Conservation (phyloP, 805 yeast species). For the Pichia deserticola region DNA sequence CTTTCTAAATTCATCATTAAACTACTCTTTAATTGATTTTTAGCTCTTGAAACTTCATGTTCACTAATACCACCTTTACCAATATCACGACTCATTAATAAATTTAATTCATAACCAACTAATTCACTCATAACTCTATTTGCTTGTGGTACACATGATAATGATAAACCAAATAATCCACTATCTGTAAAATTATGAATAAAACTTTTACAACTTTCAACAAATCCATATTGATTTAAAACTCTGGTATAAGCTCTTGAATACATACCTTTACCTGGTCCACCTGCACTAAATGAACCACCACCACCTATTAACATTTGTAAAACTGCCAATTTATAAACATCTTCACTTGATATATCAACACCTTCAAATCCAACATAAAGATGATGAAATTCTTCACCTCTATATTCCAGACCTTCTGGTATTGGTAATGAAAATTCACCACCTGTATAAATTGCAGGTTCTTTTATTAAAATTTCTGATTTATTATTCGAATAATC, state of each 20-base stretch:
- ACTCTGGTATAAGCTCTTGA: constrained; percentile 88
- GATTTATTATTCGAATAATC: constrained; percentile 37
- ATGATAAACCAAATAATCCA: constrained; percentile 84
- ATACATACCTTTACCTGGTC: constrained; percentile 99
- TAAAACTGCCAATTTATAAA: constrained; percentile 82
- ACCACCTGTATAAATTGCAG: constrained; percentile 55
- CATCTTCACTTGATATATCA: constrained; percentile 75
- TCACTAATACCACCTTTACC: constrained; percentile 58
- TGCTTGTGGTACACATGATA: constrained; percentile 80
- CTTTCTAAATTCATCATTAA: constrained; percentile 89
- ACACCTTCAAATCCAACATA: constrained; percentile 85
- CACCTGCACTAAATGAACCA: constrained; percentile 96
- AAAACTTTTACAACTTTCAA: constrained; percentile 82
- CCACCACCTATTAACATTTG: constrained; percentile 95
- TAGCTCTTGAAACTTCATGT: constrained; percentile 79
- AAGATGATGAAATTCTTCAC: constrained; percentile 75
- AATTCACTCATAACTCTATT: constrained; percentile 79
- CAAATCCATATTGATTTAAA: constrained; percentile 81
- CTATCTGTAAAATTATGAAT: constrained; percentile 87
- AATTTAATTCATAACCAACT: constrained; percentile 54
- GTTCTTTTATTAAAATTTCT: constrained; percentile 22
- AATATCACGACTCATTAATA: constrained; percentile 32
- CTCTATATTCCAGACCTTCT: constrained; percentile 49
- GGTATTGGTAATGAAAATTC: constrained; percentile 46
- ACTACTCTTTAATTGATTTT: constrained; percentile 83